Base-by-base conservation (phyloP, 2,329 filamentous ascomycete species). In the Neoarthrinium moseri region DNA sequence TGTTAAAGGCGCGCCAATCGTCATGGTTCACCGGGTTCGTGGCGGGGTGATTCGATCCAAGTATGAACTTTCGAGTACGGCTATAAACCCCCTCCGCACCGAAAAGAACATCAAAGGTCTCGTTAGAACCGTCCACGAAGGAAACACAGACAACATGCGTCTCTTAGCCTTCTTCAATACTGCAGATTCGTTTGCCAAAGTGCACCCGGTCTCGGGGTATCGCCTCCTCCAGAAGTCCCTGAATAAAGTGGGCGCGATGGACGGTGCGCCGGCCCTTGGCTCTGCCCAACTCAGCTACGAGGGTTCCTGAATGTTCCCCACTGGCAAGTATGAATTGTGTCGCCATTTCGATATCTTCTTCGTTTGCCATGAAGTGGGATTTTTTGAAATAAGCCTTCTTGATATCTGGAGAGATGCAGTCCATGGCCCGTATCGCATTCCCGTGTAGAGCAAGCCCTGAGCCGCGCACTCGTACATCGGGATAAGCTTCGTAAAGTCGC, bases 351-450 rank as follows among this genome's bases (percentile, higher is more conserved):
- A 49, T 45, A 12, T 51, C 32, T 26, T 51, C 46, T 18, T 51
- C 49, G 22, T 48, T 42, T 4, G 51, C 46, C 51, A 53, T 53
- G 44, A 47, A 49, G 23, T 53, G 51, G 2, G 51, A 47, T 21
- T 49, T 51, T 13, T 37, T 45, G 38, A 53, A 53, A n/a, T 53
- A 53, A 4, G 49, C 38, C 15, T 47, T 43, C 24, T 48, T 51
- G n/a, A 53, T 47, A 20, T 35, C 33, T 1, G 46, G 49, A 2
- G 48, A 53, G 33, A 51, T 40, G 17, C 27, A 7, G 27, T 53
- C 46, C 49, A 53, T 53, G 29, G 51, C 40, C 12, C 45, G 43
- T 18, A 53, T 49, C 23, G 51, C 51, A 26, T 53, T 53, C 18
- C 46, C 51, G 22, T 53, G 48, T 5, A 53, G 38, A 11, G 51